A percentile compares a stretch with the other conserved stretches of the same genome.
Evolutionary conservation across 306 rosid genomes (phyloP).

Genomic region (Carpinus fangiana): DNA sequence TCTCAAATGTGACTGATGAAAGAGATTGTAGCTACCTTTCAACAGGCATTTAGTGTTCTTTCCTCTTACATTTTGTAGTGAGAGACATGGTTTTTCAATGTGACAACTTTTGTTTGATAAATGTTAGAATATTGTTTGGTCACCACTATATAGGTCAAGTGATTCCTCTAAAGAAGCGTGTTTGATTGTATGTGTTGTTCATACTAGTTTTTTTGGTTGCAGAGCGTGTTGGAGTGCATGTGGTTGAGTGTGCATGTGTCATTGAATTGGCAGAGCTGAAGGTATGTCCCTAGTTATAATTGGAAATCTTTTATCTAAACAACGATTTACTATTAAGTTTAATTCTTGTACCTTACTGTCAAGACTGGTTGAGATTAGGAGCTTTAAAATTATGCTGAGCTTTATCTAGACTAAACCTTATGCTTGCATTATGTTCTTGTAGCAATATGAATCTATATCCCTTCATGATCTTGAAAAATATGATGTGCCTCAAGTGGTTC

Average conservation of each 20-base stretch:
- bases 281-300: slow-evolving; percentile 44
- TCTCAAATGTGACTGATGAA: slow-evolving; percentile 8
- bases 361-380: slow-evolving; percentile 2
- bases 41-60: not conserved
- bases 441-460: not conserved
- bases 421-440: not conserved
- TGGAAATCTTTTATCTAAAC: slow-evolving; percentile 1
- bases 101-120: not conserved
- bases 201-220: slow-evolving; percentile 25
- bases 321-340: slow-evolving; percentile 20
- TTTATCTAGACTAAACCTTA: not conserved
- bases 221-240: slow-evolving; percentile 84
- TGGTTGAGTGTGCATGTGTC: slow-evolving; percentile 94
- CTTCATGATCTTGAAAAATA: not conserved
- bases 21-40: slow-evolving; percentile 11
- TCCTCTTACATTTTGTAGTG: not conserved
- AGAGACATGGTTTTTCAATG: not conserved
- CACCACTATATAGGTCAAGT: not conserved
- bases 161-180: not conserved
- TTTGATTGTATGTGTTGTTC: not conserved
- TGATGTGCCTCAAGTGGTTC: slow-evolving; percentile 1
- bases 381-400: not conserved
- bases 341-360: slow-evolving; percentile 2
- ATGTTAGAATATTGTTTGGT: not conserved
- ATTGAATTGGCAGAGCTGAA: slow-evolving; percentile 82